phyloP scores from a whole-genome alignment of 2,329 filamentous ascomycete species.

The Aspergillus neoniger region DNA sequence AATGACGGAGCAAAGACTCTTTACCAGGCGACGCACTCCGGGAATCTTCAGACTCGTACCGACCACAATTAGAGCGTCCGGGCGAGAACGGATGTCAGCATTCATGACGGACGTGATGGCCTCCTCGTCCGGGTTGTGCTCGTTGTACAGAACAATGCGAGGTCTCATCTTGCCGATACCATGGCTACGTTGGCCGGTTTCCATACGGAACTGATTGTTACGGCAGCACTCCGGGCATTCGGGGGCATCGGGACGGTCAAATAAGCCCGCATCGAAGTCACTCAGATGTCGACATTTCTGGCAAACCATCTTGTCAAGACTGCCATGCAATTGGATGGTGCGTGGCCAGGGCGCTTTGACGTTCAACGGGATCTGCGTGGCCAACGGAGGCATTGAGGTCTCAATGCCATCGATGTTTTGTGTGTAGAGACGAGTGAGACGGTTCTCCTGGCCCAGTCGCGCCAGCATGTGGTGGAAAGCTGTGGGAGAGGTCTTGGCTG shows the following conservation, averaged over 20 bases:
- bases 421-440: conserved; percentile 85
- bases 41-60: conserved; percentile 95
- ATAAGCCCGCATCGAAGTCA: conserved; percentile 75
- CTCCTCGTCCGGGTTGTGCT: conserved; percentile 93
- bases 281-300: conserved; percentile 82
- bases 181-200: conserved; percentile 84
- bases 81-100: conserved; percentile 79
- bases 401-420: conserved; percentile 98
- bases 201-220: conserved; percentile 73
- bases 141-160: conserved; percentile 95
- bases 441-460: conserved; percentile 81
- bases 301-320: conserved; percentile 94
- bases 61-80: conserved; percentile 91
- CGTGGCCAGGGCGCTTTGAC: conserved; percentile 88
- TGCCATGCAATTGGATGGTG: conserved; percentile 91
- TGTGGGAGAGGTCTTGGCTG: conserved; percentile 76
- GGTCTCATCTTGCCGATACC: conserved; percentile 88
- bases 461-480: conserved; percentile 92
- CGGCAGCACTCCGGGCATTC: conserved; percentile 73
- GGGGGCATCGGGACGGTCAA: conserved; percentile 81
- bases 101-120: conserved; percentile 90
- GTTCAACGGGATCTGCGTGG: conserved; percentile 77
- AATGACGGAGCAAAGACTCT: conserved; percentile 87
- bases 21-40: conserved; percentile 83
- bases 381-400: conserved; percentile 75